Percentiles rank a stretch among this genome's conserved stretches.
These are phyloP conservation scores for Umbelopsis sp. DNA, from an alignment of 192 early-diverging fungal species.

Conservation along the genomic window DNA sequence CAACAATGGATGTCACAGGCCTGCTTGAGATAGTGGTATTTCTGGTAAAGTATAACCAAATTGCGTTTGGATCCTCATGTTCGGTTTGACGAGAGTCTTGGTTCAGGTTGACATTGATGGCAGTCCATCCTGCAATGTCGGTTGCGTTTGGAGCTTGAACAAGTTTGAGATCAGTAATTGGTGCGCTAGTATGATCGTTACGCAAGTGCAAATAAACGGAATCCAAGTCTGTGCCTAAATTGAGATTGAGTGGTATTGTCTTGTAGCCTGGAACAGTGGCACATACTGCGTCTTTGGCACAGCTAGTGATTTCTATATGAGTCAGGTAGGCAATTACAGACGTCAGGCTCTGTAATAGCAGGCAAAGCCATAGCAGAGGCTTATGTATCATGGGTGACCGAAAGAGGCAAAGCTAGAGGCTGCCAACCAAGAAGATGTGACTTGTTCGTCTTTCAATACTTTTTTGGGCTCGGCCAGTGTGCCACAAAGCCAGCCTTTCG, in stretches of 20 bases:
- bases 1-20: slow-evolving; percentile 42
- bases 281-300: slow-evolving; percentile 17
- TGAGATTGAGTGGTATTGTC: slow-evolving; percentile 16
- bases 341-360: background rate
- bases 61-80: background rate
- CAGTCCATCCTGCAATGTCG: slow-evolving; percentile 18
- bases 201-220: slow-evolving; percentile 29
- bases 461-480: background rate
- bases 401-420: slow-evolving; percentile 11
- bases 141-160: background rate
- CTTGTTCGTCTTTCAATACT: background rate
- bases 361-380: slow-evolving; percentile 4
- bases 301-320: slow-evolving; percentile 22
- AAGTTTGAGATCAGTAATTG: slow-evolving; percentile 25
- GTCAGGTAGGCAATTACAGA: slow-evolving; percentile 18
- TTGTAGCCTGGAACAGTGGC: slow-evolving; percentile 22
- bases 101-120: slow-evolving; percentile 20
- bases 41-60: slow-evolving; percentile 32
- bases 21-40: slow-evolving; percentile 21
- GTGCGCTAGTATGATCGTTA: slow-evolving; percentile 11
- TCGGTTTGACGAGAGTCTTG: background rate
- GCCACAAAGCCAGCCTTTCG: background rate
- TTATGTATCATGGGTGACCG: slow-evolving; percentile 3
- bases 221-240: slow-evolving; percentile 10
- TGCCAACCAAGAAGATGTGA: background rate